Base-by-base conservation (phyloP, 2,329 filamentous ascomycete genomes). In the Neonectria punicea region DNA sequence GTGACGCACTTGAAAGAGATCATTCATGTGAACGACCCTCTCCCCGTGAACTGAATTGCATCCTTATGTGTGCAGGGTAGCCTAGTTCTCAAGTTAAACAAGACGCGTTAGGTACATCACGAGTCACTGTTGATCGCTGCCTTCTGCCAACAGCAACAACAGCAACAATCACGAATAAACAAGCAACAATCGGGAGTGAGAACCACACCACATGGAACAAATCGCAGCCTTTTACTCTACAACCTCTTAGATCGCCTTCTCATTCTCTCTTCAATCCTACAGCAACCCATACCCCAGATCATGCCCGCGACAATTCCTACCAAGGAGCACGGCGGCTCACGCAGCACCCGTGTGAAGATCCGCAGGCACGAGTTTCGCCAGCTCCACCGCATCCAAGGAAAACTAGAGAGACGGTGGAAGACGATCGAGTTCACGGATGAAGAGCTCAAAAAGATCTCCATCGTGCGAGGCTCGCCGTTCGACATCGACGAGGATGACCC, bases 401-500 rank as follows among this genome's bases (percentile, higher is more conserved):
- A 43, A 18, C 6, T 43, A 10, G n/a, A 18, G 39, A 43, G n/a
- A 10, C 39, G 16, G 7, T 18, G n/a, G 39, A 43, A 43, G 3
- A 43, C 39, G 7, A 43, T 43, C 39, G 39, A 43, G 16, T 43
- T 43, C n/a, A 43, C 10, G 2, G 39, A 43, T 10, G 18, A 54
- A 3, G 2, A 22, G 16, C 49, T 59, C 1, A 11, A 41, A 7
- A 3, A 13, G 1, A 1, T 59, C 11, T 54, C 22, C 4, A 28
- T 59, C 7, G 30, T 30, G 3, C 49, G 47, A 53, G 67, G 62
- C 13, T 28, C 67, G 2, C 44, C 53, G 4, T 65, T 69, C 30
- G 53, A 69, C 20, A 61, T 69, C 8, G 67, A 69, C 20, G 46
- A 61, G 28, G 53, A 69, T n/a, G 56, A 66, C 9, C 61, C 62